A percentile compares a stretch with the other conserved stretches of the same genome.
phyloP scores from a whole-genome alignment of 495 filamentous ascomycete species.

The Talaromyces proteolyticus region DNA sequence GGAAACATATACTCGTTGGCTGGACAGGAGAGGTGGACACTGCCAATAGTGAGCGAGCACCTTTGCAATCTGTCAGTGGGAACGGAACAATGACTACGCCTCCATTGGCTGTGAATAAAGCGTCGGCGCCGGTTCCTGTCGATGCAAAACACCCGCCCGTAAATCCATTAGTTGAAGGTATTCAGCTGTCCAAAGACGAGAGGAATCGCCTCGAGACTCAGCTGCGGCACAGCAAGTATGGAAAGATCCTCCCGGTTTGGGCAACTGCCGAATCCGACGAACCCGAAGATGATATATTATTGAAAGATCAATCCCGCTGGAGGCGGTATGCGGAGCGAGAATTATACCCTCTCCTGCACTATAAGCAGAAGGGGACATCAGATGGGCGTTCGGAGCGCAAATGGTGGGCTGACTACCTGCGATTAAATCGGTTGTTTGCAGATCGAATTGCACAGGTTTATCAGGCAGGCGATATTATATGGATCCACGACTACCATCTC shows the following conservation, averaged over 20 bases:
- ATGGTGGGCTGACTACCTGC: constrained; percentile 84
- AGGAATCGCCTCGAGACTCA: constrained; percentile 61
- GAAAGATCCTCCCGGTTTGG: constrained; percentile 79
- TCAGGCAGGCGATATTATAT: constrained; percentile 82
- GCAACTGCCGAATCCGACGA: constrained; percentile 64
- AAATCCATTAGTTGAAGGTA: constrained; percentile 53
- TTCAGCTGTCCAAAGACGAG: constrained; percentile 60
- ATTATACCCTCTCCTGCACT: constrained; percentile 85
- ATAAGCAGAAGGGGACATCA: constrained; percentile 82
- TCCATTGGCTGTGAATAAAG: constrained; percentile 45
- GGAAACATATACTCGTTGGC: constrained; percentile 82
- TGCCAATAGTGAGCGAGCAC: constrained; percentile 23
- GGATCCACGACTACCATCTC: constrained; percentile 89
- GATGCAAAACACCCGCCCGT: constrained; percentile 49
- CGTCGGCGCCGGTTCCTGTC: constrained; percentile 66
- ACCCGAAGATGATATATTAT: constrained; percentile 52
- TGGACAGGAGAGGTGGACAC: constrained; percentile 88
- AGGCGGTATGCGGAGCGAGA: constrained; percentile 83
- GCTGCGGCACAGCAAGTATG: constrained; percentile 60
- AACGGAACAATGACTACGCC: constrained; percentile 18
- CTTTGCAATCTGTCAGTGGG: constrained; percentile 26
- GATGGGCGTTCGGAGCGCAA: constrained; percentile 75
- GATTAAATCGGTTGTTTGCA: constrained; percentile 82
- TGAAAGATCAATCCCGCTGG: constrained; percentile 78
- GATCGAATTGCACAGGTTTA: constrained; percentile 80